Evolutionary conservation across 1,284 basidiomycete genomes (phyloP).

Genomic region (Cutaneotrichosporon spelunceum): DNA sequence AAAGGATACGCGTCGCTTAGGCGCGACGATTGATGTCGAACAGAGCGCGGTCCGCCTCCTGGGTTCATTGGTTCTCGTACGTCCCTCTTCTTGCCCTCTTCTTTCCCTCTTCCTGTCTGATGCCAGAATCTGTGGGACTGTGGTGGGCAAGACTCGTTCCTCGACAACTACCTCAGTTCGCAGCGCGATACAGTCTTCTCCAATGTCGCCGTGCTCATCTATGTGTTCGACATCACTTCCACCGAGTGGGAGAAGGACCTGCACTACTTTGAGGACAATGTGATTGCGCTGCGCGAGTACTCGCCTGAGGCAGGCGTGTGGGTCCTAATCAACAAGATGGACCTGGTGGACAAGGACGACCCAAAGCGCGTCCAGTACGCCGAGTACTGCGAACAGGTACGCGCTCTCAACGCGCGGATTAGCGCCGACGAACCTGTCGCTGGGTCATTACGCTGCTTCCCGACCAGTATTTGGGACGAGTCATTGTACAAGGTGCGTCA

Average conservation of each 20-base stretch:
- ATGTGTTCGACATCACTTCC: constrained; percentile 88
- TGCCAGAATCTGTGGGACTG: constrained; percentile 88
- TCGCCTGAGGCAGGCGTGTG: constrained; percentile 75
- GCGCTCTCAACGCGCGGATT: constrained; percentile 60
- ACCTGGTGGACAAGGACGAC: constrained; percentile 59
- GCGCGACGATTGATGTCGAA: constrained; percentile 96
- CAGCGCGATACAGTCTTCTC: constrained; percentile 91
- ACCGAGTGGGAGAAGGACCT: constrained; percentile 67
- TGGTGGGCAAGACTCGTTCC: constrained; percentile 95
- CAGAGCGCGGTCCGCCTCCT: constrained; percentile 96
- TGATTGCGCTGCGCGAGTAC: constrained; percentile 67
- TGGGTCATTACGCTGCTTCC: constrained; percentile 57
- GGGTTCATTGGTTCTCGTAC: constrained; percentile 55
- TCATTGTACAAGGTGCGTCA: constrained; percentile 81
- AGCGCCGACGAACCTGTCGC: constrained; percentile 33
- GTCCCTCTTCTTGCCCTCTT: constrained; percentile 53
- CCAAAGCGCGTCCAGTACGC: constrained; percentile 61
- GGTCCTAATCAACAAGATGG: constrained; percentile 97
- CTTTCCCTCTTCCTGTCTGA: neutral
- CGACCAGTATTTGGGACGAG: constrained; percentile 98
- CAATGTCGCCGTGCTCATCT: constrained; percentile 93
- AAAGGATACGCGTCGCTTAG: constrained; percentile 78
- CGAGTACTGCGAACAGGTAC: constrained; percentile 66
- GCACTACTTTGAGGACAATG: constrained; percentile 80
- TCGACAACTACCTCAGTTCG: constrained; percentile 89